Conservation (phyloP, 2,329 filamentous ascomycete species). For the Phyllosticta citriasiana region DNA sequence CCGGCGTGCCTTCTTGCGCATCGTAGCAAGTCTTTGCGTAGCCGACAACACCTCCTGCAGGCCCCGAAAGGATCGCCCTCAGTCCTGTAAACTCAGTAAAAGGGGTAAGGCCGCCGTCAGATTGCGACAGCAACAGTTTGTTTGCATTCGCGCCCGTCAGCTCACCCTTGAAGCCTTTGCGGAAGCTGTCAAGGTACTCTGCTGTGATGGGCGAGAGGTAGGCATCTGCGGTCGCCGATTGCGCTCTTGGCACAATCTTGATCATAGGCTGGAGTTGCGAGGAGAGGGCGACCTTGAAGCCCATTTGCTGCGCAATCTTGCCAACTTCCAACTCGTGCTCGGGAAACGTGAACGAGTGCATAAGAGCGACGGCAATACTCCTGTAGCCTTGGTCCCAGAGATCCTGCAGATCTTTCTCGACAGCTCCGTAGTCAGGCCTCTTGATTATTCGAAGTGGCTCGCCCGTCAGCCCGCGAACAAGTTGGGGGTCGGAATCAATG, state of each 20-base stretch:
- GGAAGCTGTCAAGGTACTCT: constrained; percentile 18
- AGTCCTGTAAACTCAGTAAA: constrained; percentile 58
- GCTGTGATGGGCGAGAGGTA: constrained; percentile 20
- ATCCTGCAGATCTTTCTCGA: constrained; percentile 17
- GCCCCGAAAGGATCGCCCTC: constrained; percentile 76
- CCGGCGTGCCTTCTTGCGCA: constrained; percentile 65
- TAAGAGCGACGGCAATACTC: constrained; percentile 26
- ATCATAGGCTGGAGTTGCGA: constrained; percentile 17
- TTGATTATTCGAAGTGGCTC: constrained; percentile 23
- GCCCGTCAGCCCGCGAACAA: constrained; percentile 35
- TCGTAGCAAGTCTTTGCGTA: constrained; percentile 93
- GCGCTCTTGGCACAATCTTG: constrained; percentile 18
- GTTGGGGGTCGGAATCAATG: constrained; percentile 10
- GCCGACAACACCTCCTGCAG: constrained; percentile 86
- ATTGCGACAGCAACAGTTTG: constrained; percentile 91
- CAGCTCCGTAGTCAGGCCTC: constrained; percentile 41
- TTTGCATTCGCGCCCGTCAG: constrained; percentile 49
- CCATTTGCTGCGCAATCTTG: constrained; percentile 20
- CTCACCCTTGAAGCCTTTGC: constrained; percentile 17
- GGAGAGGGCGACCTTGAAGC: constrained; percentile 23
- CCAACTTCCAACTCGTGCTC: constrained; percentile 22
- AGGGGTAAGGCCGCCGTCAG: constrained; percentile 50
- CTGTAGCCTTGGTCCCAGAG: constrained; percentile 47
- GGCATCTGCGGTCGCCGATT: constrained; percentile 19
- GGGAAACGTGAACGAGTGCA: constrained; percentile 24